Evolutionary conservation across 2,329 filamentous ascomycete species (phyloP).

Genomic region (Penicillium sp.): DNA sequence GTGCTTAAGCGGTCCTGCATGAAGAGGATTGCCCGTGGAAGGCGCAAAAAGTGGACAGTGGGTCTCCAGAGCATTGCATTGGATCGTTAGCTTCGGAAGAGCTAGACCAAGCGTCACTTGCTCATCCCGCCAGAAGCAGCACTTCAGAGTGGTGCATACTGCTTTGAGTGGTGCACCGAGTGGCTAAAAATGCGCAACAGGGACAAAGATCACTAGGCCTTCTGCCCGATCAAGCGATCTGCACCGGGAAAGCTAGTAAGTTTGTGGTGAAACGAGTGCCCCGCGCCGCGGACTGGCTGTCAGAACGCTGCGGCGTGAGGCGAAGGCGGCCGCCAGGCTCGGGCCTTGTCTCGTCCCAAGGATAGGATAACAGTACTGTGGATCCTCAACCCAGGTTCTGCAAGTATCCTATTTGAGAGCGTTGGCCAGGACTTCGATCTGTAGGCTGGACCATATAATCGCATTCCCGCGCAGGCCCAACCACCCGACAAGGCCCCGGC

Average conservation of each 20-base stretch:
- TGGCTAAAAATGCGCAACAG: background rate
- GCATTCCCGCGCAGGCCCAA: background rate
- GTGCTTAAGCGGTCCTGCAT: background rate
- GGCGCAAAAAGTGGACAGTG: conserved; percentile 1
- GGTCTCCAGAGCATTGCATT: background rate
- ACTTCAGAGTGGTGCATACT: background rate
- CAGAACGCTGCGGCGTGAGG: background rate
- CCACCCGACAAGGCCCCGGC: background rate
- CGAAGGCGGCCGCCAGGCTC: conserved; percentile 1
- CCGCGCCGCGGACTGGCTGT: conserved; percentile 3
- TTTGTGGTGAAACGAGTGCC: conserved; percentile 19
- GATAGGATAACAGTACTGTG: background rate
- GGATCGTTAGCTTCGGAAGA: background rate
- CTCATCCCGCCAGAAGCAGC: background rate
- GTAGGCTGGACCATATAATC: background rate
- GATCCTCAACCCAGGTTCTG: background rate
- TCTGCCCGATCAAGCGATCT: conserved; percentile 22
- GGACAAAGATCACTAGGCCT: background rate
- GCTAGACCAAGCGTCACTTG: background rate
- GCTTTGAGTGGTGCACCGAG: no score
- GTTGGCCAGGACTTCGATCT: background rate
- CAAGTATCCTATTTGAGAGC: background rate
- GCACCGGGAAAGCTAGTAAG: conserved; percentile 13
- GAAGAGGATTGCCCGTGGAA: conserved; percentile 2
- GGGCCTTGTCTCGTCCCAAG: background rate